These are phyloP conservation scores for Coleophoma crateriformis DNA, from an alignment of 2,329 filamentous ascomycete genomes.

Conservation along the genomic window DNA sequence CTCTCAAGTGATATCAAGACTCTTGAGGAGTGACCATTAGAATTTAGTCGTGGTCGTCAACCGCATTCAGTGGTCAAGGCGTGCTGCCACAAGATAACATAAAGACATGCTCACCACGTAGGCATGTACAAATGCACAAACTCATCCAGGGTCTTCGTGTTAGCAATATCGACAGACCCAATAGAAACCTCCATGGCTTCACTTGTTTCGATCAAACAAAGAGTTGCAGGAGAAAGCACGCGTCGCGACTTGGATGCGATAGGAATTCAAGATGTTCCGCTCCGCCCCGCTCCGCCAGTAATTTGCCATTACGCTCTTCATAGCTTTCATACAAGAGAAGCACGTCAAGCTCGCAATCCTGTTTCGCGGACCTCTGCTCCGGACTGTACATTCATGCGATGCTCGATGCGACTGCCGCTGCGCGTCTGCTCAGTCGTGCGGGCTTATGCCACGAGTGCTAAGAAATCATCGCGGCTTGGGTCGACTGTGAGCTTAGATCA, in stretches of 20 bases:
- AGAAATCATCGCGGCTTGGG: slow-evolving; percentile 29
- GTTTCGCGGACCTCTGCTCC: background rate
- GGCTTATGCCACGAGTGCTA: slow-evolving; percentile 10
- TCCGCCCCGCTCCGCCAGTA: slow-evolving; percentile 4
- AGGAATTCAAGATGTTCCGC: slow-evolving; percentile 1
- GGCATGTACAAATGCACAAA: slow-evolving; percentile 44
- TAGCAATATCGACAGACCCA: slow-evolving; percentile 39
- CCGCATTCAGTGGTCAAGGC: too few relatives aligned
- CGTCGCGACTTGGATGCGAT: background rate
- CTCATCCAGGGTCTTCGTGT: slow-evolving; percentile 38
- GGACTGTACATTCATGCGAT: slow-evolving; percentile 4
- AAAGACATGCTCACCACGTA: slow-evolving; percentile 33
- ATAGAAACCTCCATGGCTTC: slow-evolving; percentile 4
- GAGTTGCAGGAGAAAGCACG: background rate
- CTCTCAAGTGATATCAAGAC: too few relatives aligned
- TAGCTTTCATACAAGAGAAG: background rate
- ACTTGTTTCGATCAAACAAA: too few relatives aligned
- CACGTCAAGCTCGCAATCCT: background rate
- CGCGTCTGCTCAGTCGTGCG: slow-evolving; percentile 7
- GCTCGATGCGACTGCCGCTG: slow-evolving; percentile 10
- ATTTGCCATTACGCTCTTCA: background rate
- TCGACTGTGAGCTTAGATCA: slow-evolving; percentile 51
- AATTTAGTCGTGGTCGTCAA: too few relatives aligned
- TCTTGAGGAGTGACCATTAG: too few relatives aligned
- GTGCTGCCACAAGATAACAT: too few relatives aligned